phyloP scores from a whole-genome alignment of 2,329 filamentous ascomycete species.

The Furcasterigmium furcatum region DNA sequence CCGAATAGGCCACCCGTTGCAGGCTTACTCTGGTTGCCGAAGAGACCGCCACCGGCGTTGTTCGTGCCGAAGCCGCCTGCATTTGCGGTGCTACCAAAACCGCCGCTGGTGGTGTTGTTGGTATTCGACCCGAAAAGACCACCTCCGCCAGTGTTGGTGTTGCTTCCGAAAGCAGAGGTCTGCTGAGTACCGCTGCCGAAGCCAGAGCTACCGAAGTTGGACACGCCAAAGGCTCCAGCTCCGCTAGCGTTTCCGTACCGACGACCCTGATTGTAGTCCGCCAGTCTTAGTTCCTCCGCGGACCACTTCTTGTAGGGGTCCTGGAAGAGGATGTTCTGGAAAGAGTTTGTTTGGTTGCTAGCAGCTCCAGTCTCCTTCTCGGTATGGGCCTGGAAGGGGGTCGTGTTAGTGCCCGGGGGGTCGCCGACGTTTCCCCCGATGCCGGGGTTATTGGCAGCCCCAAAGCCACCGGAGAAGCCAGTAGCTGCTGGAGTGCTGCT shows the following conservation, averaged over 20 bases:
- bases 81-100: constrained; percentile 20
- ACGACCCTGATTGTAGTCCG: constrained; percentile 85
- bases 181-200: constrained; percentile 39
- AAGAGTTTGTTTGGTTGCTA: constrained; percentile 56
- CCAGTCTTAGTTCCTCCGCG: constrained; percentile 76
- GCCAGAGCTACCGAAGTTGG: constrained; percentile 44
- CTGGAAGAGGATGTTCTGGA: constrained; percentile 77
- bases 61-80: constrained; percentile 28
- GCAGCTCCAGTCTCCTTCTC: constrained; percentile 69
- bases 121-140: constrained; percentile 35
- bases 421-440: constrained; percentile 51
- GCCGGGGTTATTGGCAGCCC: constrained; percentile 42
- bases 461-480: constrained; percentile 32
- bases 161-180: constrained; percentile 37
- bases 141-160: constrained; percentile 19
- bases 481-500: constrained; percentile 23
- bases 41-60: constrained; percentile 13
- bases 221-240: constrained; percentile 78
- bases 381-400: constrained; percentile 64
- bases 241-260: constrained; percentile 80
- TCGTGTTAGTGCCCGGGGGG: constrained; percentile 65
- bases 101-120: constrained; percentile 14
- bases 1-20: constrained; percentile 40
- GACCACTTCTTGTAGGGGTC: constrained; percentile 86
- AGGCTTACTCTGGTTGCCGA: constrained; percentile 26